Conservation (phyloP, 495 filamentous ascomycete genomes). For the Talaromyces adpressus region DNA sequence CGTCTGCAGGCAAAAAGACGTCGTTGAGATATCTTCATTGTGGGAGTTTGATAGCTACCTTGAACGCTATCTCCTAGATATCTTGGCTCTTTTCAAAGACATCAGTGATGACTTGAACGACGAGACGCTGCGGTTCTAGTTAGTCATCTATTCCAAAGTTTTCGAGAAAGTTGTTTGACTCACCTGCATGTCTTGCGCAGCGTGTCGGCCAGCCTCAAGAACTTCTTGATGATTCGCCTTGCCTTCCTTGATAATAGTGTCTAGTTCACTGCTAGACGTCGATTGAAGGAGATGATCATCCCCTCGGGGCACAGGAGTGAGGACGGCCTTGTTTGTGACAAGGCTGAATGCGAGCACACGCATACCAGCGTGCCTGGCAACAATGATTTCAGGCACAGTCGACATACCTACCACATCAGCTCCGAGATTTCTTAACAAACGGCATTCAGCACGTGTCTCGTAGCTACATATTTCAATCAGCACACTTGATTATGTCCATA, state of each 20-base stretch:
- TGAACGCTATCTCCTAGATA: not conserved
- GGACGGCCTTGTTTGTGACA: constrained; percentile 67
- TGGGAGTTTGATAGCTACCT: constrained; percentile 15
- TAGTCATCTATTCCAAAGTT: constrained; percentile 9
- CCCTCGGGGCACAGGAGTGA: constrained; percentile 56
- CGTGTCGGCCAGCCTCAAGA: constrained; percentile 52
- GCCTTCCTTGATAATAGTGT: constrained; percentile 50
- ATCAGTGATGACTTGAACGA: constrained; percentile 28
- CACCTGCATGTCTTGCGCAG: constrained; percentile 65
- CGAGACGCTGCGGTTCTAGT: constrained; percentile 26
- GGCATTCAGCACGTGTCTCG: constrained; percentile 71
- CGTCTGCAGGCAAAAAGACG: constrained; percentile 52
- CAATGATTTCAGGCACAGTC: constrained; percentile 70
- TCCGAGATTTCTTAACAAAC: constrained; percentile 59
- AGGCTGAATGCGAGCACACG: constrained; percentile 67
- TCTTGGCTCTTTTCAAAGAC: constrained; percentile 14
- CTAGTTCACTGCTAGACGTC: constrained; percentile 41
- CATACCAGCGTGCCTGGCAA: constrained; percentile 64
- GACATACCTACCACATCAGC: constrained; percentile 76
- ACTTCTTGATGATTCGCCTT: constrained; percentile 71
- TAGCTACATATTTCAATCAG: constrained; percentile 40
- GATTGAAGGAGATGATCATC: constrained; percentile 42
- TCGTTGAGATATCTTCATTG: constrained; percentile 16
- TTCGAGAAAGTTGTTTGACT: constrained; percentile 7
- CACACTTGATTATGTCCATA: not conserved